Evolutionary conservation across 2,329 filamentous ascomycete genomes (phyloP).

Genomic region (Penicillium sp.): DNA sequence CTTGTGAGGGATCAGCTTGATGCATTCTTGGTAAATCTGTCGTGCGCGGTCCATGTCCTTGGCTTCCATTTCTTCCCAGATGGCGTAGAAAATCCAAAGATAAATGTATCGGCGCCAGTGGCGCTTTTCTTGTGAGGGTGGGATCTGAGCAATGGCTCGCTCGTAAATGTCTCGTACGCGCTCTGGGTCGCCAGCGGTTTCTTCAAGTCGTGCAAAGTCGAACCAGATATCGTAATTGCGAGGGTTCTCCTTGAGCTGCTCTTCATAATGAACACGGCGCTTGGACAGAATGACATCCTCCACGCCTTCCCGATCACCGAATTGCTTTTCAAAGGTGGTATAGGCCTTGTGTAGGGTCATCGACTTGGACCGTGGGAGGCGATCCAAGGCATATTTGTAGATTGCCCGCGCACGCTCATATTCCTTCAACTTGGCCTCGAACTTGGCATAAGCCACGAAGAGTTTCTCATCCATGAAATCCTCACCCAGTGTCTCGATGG

Average conservation of each 20-base stretch:
- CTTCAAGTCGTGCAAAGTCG: conserved; percentile 89
- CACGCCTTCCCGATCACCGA: conserved; percentile 88
- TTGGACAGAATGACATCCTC: conserved; percentile 97
- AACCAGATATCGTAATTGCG: conserved; percentile 99
- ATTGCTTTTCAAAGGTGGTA: conserved; percentile 98
- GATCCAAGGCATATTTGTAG: conserved; percentile 94
- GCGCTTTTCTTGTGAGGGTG: conserved; percentile 92
- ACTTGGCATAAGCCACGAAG: conserved; percentile 94
- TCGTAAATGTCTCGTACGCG: conserved; percentile 93
- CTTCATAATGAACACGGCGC: conserved; percentile 89
- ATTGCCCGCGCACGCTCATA: conserved; percentile 92
- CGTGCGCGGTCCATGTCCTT: conserved; percentile 78
- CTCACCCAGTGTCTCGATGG: conserved; percentile 87
- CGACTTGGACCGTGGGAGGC: conserved; percentile 85
- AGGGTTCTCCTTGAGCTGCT: conserved; percentile 88
- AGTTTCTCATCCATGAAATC: conserved; percentile 96
- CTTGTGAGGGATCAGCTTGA: conserved; percentile 90
- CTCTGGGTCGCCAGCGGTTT: conserved; percentile 80
- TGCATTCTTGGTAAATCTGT: conserved; percentile 88
- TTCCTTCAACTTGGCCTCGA: conserved; percentile 93
- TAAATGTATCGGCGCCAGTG: conserved; percentile 98
- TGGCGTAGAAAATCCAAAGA: conserved; percentile 94
- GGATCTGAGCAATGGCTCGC: conserved; percentile 91
- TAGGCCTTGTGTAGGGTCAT: conserved; percentile 88
- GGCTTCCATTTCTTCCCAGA: conserved; percentile 90